These are phyloP conservation scores for Parastagonospora avenae DNA, from an alignment of 2,329 filamentous ascomycete species.

Conservation along the genomic window DNA sequence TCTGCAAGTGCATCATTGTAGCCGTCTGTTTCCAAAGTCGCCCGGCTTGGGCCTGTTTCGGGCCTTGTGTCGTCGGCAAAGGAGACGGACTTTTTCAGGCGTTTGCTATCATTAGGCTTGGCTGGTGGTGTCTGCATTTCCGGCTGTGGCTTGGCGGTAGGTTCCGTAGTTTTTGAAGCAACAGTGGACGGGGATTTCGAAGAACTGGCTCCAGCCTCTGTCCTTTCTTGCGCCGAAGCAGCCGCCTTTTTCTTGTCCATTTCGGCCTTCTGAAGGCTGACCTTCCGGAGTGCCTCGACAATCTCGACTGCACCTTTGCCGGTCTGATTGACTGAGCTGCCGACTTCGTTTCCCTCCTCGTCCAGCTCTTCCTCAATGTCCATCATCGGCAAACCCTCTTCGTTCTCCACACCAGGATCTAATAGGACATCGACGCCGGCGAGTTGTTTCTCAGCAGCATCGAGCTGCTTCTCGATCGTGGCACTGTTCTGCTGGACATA, in stretches of 20 bases:
- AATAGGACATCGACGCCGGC: conserved; percentile 61
- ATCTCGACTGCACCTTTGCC: conserved; percentile 71
- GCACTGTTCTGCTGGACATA: conserved; percentile 85
- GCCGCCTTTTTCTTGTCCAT: conserved; percentile 15
- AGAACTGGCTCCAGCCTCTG: too few relatives aligned
- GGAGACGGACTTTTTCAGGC: conserved; percentile 63
- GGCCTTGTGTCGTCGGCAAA: conserved; percentile 65
- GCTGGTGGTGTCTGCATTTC: conserved; percentile 1
- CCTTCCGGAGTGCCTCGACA: conserved; percentile 74
- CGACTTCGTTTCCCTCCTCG: conserved; percentile 84
- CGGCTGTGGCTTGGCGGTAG: background rate
- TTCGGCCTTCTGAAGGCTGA: conserved; percentile 60
- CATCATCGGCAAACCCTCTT: conserved; percentile 76
- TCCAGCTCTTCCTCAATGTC: conserved; percentile 94
- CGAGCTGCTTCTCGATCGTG: conserved; percentile 74
- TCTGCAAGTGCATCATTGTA: conserved; percentile 35
- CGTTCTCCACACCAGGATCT: conserved; percentile 66
- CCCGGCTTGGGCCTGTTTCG: conserved; percentile 19
- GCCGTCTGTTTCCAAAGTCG: conserved; percentile 21
- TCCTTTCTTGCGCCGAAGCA: too few relatives aligned
- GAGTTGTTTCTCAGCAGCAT: conserved; percentile 71
- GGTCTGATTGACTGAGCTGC: conserved; percentile 57
- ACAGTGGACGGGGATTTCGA: too few relatives aligned
- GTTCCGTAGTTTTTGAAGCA: too few relatives aligned
- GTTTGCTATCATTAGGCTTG: background rate